Conservation (phyloP, 2,329 filamentous ascomycete genomes). For the Huntiella abstrusa region DNA sequence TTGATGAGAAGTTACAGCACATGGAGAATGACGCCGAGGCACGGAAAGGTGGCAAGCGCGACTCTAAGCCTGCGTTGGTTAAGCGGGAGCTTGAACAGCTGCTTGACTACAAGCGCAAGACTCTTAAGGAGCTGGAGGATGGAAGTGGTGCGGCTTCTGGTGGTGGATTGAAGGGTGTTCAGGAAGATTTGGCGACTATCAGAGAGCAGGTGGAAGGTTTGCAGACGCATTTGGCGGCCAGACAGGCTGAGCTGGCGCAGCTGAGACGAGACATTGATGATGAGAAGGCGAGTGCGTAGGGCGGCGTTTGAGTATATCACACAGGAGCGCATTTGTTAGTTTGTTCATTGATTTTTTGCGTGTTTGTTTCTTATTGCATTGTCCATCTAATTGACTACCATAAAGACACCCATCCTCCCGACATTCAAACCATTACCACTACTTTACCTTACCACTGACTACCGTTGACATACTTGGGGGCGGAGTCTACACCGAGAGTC, state of each 20-base stretch:
- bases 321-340: not conserved
- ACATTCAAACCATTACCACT: not conserved
- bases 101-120: conserved; percentile 80
- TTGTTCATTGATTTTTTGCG: not conserved
- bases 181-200: conserved; percentile 77
- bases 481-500: conserved; percentile 26
- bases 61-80: conserved; percentile 73
- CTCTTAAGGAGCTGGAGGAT: conserved; percentile 55
- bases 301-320: not conserved
- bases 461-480: conserved; percentile 29
- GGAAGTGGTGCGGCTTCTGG: conserved; percentile 50
- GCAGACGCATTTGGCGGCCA: conserved; percentile 59
- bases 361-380: not conserved
- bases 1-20: conserved; percentile 72
- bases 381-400: not conserved
- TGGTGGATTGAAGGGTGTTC: conserved; percentile 49
- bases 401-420: not conserved
- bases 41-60: conserved; percentile 43
- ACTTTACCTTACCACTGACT: conserved; percentile 23
- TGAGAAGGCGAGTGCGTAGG: conserved; percentile 44
- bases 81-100: conserved; percentile 89
- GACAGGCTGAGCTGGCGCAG: conserved; percentile 58
- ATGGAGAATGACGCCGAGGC: conserved; percentile 58
- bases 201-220: conserved; percentile 85
- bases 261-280: conserved; percentile 70